These are phyloP conservation scores for Russula ochroleuca DNA, from an alignment of 768 basidiomycete species.

Conservation along the genomic window DNA sequence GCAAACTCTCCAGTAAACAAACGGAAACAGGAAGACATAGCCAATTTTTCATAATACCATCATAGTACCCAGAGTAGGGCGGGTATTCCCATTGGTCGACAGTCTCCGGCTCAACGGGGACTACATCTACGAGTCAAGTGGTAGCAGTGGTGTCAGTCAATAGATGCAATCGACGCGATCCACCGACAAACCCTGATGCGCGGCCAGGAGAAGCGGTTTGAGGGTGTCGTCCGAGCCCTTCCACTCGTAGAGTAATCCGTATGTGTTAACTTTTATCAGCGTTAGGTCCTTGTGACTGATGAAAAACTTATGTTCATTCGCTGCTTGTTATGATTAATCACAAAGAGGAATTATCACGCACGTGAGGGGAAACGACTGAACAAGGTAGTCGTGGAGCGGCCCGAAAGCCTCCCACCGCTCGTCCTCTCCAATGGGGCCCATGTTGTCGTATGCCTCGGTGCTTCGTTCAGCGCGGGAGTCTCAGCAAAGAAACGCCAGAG, in stretches of 20 bases:
- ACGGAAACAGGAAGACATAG: neutral
- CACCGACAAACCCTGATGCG: conserved; percentile 47
- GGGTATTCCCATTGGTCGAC: conserved; percentile 55
- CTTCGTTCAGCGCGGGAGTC: too few species aligned
- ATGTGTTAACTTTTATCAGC: conserved; percentile 56
- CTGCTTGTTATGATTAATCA: too few species aligned
- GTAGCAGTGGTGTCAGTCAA: neutral
- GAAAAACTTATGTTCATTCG: neutral
- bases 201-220: conserved; percentile 53
- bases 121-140: conserved; percentile 48
- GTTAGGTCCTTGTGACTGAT: conserved; percentile 46
- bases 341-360: conserved; percentile 33
- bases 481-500: too few species aligned
- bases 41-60: conserved; percentile 37
- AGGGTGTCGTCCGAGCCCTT: conserved; percentile 45
- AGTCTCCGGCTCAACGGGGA: conserved; percentile 58
- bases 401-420: conserved; percentile 43
- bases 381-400: conserved; percentile 42
- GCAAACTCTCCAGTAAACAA: neutral
- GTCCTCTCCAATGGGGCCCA: conserved; percentile 47
- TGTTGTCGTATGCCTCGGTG: conserved; percentile 41
- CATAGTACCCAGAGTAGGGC: conserved; percentile 60
- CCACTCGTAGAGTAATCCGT: conserved; percentile 59
- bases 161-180: conserved; percentile 25
- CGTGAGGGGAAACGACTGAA: conserved; percentile 57